A percentile compares a stretch with the other conserved stretches of the same genome.
phyloP scores from a whole-genome alignment of 2,329 filamentous ascomycete species.

The Chrysoporthe cubensis region DNA sequence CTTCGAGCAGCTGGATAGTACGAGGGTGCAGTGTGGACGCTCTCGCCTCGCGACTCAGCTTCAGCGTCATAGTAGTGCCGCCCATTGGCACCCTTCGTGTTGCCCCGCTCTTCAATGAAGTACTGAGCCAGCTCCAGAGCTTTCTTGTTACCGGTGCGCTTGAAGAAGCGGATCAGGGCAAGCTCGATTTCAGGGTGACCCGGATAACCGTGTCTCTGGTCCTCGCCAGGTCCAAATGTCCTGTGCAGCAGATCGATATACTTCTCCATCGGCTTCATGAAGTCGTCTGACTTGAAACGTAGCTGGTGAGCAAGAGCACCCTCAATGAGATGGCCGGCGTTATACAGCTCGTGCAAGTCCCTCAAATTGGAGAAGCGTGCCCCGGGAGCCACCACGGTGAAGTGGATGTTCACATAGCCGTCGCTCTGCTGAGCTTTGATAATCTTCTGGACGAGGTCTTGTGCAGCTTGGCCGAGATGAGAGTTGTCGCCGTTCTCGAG shows the following conservation, averaged over 20 bases:
- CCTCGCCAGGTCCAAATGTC: slow-evolving; percentile 53
- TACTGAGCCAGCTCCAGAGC: slow-evolving; percentile 53
- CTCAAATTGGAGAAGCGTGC: slow-evolving; percentile 61
- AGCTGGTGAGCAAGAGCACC: slow-evolving; percentile 60
- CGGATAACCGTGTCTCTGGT: slow-evolving; percentile 61
- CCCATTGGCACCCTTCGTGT: slow-evolving; percentile 50
- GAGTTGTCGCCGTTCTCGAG: slow-evolving; percentile 46
- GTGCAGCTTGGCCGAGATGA: slow-evolving; percentile 52
- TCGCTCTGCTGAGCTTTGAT: slow-evolving; percentile 58
- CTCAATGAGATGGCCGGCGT: slow-evolving; percentile 64
- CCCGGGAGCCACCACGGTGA: slow-evolving; percentile 59
- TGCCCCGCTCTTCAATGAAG: slow-evolving; percentile 62
- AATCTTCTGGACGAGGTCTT: slow-evolving; percentile 62
- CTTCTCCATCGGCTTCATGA: slow-evolving; percentile 57
- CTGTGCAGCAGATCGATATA: slow-evolving; percentile 56
- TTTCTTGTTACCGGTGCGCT: slow-evolving; percentile 39
- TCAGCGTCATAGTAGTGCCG: slow-evolving; percentile 59
- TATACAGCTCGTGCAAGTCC: slow-evolving; percentile 67
- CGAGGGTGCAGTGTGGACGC: slow-evolving; percentile 47
- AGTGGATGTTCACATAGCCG: slow-evolving; percentile 67
- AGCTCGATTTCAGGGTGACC: slow-evolving; percentile 61
- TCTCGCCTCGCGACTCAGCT: slow-evolving; percentile 52
- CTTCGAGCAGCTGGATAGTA: slow-evolving; percentile 47
- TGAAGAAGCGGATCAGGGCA: slow-evolving; percentile 44
- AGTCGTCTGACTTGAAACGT: slow-evolving; percentile 52